Evolutionary conservation across 2,329 filamentous ascomycete species (phyloP).

Genomic region (Ascochyta koolunga): DNA sequence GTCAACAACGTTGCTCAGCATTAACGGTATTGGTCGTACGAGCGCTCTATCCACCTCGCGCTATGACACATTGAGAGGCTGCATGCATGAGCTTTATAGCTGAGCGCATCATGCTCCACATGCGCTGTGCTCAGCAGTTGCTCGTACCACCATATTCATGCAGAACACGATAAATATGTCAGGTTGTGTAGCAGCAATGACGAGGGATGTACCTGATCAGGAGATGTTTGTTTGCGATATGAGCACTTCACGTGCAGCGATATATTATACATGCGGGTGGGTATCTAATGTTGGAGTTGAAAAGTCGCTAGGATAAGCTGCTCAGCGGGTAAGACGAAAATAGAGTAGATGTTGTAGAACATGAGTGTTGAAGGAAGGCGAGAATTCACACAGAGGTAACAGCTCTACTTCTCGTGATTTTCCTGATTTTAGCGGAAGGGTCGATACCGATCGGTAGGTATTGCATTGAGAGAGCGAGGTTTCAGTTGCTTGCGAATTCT

Average conservation of each 20-base stretch:
- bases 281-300: constrained; percentile 3
- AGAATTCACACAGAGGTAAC: not conserved
- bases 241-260: constrained; percentile 1
- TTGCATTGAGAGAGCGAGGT: not conserved
- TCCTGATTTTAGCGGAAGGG: not conserved
- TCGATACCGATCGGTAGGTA: not conserved
- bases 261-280: constrained; percentile 11
- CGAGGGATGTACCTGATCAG: not conserved
- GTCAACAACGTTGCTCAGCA: constrained; percentile 8
- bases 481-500: constrained; percentile 57
- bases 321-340: not conserved
- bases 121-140: constrained; percentile 9
- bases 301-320: not conserved
- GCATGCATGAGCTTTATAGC: constrained; percentile 4
- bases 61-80: not conserved
- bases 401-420: not conserved
- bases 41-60: not conserved
- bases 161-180: constrained; percentile 2
- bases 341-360: not conserved
- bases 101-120: constrained; percentile 4
- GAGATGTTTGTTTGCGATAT: not conserved
- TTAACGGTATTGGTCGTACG: constrained; percentile 8
- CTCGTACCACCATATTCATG: constrained; percentile 7
- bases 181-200: constrained; percentile 5
- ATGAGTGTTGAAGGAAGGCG: not conserved